A percentile compares a stretch with the other conserved stretches of the same genome.
phyloP scores from a whole-genome alignment of 108 stramenopile genomes.

The Fragilaria crotonensis region DNA sequence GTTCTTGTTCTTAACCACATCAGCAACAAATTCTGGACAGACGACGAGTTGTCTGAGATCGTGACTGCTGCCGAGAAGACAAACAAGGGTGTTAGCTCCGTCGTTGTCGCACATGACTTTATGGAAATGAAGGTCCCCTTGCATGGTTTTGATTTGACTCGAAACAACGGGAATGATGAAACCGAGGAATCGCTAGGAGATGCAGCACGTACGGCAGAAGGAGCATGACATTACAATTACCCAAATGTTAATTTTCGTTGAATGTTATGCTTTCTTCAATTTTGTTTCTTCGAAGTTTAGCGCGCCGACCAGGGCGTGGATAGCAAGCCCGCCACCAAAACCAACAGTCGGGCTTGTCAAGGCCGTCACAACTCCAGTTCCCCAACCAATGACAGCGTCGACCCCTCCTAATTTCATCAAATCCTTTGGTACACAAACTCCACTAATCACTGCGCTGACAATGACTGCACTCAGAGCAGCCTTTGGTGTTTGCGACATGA shows the following conservation, averaged over 20 bases:
- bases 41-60: constrained; percentile 11
- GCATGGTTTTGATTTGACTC: constrained; percentile 43
- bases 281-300: too few relatives aligned
- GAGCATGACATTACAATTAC: too few relatives aligned
- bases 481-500: constrained; percentile 71
- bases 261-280: too few relatives aligned
- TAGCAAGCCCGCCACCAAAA: constrained; percentile 66
- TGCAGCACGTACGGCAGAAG: too few relatives aligned
- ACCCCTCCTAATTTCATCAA: constrained; percentile 50
- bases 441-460: constrained; percentile 64
- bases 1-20: constrained; percentile 73
- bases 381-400: constrained; percentile 54
- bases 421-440: constrained; percentile 54
- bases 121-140: constrained; percentile 68
- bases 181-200: too few relatives aligned
- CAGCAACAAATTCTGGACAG: constrained; percentile 20
- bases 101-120: constrained; percentile 60
- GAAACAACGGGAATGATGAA: not conserved
- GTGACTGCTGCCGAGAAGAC: constrained; percentile 41
- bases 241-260: too few relatives aligned
- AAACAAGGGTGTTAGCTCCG: constrained; percentile 23
- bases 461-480: constrained; percentile 72
- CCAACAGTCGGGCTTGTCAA: constrained; percentile 67
- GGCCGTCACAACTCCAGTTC: constrained; percentile 55
- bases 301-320: too few relatives aligned